Evolutionary conservation across 345 rosid genomes (phyloP), one percentile per base, ranked within the genome.

Genomic region (Euphorbia lathyris): DNA sequence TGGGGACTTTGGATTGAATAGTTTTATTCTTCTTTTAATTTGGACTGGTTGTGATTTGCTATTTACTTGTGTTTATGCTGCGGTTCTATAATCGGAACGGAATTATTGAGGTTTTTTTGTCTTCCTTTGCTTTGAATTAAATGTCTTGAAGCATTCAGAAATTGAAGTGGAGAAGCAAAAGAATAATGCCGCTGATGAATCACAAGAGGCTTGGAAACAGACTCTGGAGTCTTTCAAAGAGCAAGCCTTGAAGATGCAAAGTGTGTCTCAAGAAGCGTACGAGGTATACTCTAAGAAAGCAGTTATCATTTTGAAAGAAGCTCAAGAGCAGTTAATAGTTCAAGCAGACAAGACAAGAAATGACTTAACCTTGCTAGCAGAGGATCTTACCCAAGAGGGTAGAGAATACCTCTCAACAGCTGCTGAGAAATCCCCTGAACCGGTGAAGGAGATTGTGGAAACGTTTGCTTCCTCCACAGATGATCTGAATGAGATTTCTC

Each of bases 141-240:
- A 43, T 65, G 19, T 78, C 17, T 63, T 82, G 92, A 81, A 85
- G 73, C 78, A 76, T 71, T 83, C 90, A 13, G 87, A 82, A 48
- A 70, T 85, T 70, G 93, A 88, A 69, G 91, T 88, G 73, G 96
- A 76, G 74, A 82, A 77, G 67, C 90, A 81, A 73, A 76, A 67
- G 58, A 81, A 78, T 20, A 83, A 76, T 69, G n/a, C 36, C 58
- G 63, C 67, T 50, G 84, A 81, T 65, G 96, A 79, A 74, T 81
- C 97, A 10, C 81, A 86, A 55, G 97, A 96, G 85, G 89, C 85
- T 20, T 92, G 99, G 98, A 86, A 90, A 70, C 87, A 84, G 80
- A 72, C 92, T 62, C 78, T 92, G 4, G 87, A 75, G 61, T 57
- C 89, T 32, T 89, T 90, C 79, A 89, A 83, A 76, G 96, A 90